phyloP scores from a whole-genome alignment of 2,329 filamentous ascomycete genomes.

The Capronia coronata region DNA sequence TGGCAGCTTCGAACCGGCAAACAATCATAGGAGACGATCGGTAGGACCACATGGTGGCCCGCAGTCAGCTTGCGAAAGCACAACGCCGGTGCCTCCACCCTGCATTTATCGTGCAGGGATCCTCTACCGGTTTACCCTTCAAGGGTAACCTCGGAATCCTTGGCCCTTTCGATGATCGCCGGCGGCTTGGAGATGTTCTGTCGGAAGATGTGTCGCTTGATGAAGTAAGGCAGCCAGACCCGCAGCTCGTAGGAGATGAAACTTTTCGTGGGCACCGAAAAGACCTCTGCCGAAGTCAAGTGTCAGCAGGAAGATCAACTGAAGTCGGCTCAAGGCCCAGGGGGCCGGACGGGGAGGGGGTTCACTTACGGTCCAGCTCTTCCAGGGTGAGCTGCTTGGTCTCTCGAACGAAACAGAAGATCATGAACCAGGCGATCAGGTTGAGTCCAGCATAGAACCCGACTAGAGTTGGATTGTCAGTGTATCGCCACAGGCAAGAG shows the following conservation, averaged over 20 bases:
- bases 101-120: no score
- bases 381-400: constrained; percentile 42
- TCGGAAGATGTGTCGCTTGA: constrained; percentile 38
- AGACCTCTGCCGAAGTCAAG: constrained; percentile 28
- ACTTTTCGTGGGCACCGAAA: constrained; percentile 33
- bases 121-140: no score
- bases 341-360: no score
- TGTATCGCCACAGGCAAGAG: no score
- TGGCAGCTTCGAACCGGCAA: no score
- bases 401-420: constrained; percentile 48
- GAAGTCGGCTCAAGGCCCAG: no score
- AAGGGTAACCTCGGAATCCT: not conserved
- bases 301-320: not conserved
- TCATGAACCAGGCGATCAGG: constrained; percentile 44
- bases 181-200: constrained; percentile 36
- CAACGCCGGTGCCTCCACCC: no score
- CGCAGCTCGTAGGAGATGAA: constrained; percentile 38
- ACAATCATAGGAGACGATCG: no score
- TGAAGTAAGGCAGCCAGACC: constrained; percentile 39
- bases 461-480: no score
- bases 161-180: constrained; percentile 6
- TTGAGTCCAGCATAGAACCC: constrained; percentile 36
- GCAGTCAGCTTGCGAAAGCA: no score
- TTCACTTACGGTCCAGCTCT: constrained; percentile 40
- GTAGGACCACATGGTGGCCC: no score